Percentiles rank a stretch among this genome's conserved stretches.
These are phyloP conservation scores for Artomyces pyxidatus DNA, from an alignment of 768 basidiomycete genomes.

Conservation along the genomic window DNA sequence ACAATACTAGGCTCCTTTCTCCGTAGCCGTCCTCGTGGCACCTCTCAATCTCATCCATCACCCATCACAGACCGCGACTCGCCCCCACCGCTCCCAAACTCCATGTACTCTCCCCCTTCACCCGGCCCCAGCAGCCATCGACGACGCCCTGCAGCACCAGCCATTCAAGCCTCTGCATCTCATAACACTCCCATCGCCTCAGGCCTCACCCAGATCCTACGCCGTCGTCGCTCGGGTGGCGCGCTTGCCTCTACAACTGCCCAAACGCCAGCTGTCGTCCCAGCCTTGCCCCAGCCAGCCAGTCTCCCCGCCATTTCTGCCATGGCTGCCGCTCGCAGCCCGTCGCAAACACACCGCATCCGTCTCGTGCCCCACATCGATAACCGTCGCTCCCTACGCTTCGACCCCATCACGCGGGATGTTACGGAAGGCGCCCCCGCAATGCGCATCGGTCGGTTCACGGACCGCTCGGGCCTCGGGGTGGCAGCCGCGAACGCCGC, in stretches of 20 bases:
- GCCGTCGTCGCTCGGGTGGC: slow-evolving; percentile 59
- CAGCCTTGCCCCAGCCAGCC: slow-evolving; percentile 18
- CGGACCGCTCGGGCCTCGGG: slow-evolving; percentile 69
- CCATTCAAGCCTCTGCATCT: slow-evolving; percentile 29
- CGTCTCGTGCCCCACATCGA: slow-evolving; percentile 95
- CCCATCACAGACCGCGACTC: slow-evolving; percentile 30
- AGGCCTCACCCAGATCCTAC: slow-evolving; percentile 55
- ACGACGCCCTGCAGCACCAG: slow-evolving; percentile 30
- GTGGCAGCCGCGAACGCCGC: slow-evolving; percentile 61
- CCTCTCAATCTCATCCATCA: slow-evolving; percentile 49
- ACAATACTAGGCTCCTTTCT: slow-evolving; percentile 70
- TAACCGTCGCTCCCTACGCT: slow-evolving; percentile 77
- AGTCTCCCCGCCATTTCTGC: slow-evolving; percentile 15
- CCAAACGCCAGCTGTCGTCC: slow-evolving; percentile 19
- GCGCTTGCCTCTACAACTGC: slow-evolving; percentile 30
- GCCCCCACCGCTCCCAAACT: slow-evolving; percentile 36
- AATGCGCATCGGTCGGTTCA: slow-evolving; percentile 90
- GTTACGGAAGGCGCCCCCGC: slow-evolving; percentile 59
- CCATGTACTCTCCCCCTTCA: slow-evolving; percentile 22
- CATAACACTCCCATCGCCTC: slow-evolving; percentile 28
- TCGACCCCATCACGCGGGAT: slow-evolving; percentile 89
- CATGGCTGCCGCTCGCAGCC: slow-evolving; percentile 17
- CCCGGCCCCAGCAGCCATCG: slow-evolving; percentile 25
- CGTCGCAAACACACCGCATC: slow-evolving; percentile 50
- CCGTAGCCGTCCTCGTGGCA: slow-evolving; percentile 59